Evolutionary conservation across 1,139 yeast genomes (phyloP).

Genomic region (Maudiozyma humilis): DNA sequence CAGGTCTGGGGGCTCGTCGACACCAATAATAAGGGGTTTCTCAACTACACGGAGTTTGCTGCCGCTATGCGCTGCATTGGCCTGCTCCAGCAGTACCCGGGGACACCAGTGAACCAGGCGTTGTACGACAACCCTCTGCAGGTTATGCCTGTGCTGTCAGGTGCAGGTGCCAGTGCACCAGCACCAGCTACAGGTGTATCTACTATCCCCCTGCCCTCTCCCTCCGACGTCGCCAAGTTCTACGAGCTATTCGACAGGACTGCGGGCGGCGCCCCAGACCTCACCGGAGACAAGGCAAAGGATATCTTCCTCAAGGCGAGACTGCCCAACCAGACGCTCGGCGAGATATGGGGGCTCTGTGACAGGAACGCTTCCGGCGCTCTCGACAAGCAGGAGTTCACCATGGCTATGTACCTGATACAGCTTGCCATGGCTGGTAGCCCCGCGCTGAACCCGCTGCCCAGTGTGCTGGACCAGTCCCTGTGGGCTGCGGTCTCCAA

Average conservation of each 20-base stretch:
- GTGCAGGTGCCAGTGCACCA: neutral
- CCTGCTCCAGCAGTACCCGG: conserved; percentile 51
- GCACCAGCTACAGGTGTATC: too few species aligned
- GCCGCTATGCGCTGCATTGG: conserved; percentile 86
- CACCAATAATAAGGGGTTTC: conserved; percentile 71
- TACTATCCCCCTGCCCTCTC: conserved; percentile 57
- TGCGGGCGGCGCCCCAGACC: conserved; percentile 36
- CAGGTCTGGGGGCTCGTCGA: conserved; percentile 95
- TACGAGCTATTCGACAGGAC: conserved; percentile 68
- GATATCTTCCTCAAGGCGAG: conserved; percentile 83
- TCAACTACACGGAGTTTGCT: conserved; percentile 75
- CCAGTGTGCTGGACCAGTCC: conserved; percentile 56
- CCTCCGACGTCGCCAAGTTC: conserved; percentile 62
- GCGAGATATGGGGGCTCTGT: conserved; percentile 82
- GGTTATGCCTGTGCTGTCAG: neutral
- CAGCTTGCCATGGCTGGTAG: conserved; percentile 67
- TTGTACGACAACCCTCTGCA: conserved; percentile 25
- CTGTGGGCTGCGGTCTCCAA: conserved; percentile 44
- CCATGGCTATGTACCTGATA: conserved; percentile 91
- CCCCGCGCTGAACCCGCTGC: conserved; percentile 46
- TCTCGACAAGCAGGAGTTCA: conserved; percentile 64
- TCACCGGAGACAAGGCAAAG: conserved; percentile 72
- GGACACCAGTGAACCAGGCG: conserved; percentile 18
- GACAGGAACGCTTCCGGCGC: conserved; percentile 70
- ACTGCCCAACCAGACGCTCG: conserved; percentile 65